Conservation (phyloP, 805 yeast species). For the Nakazawaea molendinolei region DNA sequence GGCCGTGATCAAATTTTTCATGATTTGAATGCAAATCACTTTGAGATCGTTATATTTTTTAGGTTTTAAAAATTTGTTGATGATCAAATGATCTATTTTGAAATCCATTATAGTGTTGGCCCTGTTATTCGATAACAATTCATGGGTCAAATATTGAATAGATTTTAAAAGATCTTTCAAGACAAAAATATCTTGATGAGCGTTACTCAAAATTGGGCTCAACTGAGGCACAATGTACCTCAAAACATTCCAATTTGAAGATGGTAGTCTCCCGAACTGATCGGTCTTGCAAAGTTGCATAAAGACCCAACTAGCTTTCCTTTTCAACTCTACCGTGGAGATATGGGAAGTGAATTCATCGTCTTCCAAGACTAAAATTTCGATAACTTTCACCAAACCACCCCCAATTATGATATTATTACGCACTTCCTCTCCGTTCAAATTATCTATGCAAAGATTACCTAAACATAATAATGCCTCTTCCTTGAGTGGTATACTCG, state of each 20-base stretch:
- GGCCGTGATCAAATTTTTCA: conserved; percentile 11
- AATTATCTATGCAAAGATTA: conserved; percentile 12
- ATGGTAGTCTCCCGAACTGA: conserved; percentile 11
- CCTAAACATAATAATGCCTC: conserved; percentile 11
- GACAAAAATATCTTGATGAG: conserved; percentile 5
- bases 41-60: conserved; percentile 5
- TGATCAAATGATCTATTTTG: conserved; percentile 8
- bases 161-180: conserved; percentile 8
- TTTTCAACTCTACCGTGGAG: conserved; percentile 4
- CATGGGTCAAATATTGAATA: conserved; percentile 10
- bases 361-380: conserved; percentile 11
- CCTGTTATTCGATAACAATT: conserved; percentile 10
- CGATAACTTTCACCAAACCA: conserved; percentile 12
- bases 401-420: conserved; percentile 12
- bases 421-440: conserved; percentile 12
- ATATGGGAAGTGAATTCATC: conserved; percentile 1
- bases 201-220: conserved; percentile 5
- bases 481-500: conserved; percentile 6
- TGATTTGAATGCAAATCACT: conserved; percentile 6
- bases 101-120: conserved; percentile 7
- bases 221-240: conserved; percentile 12
- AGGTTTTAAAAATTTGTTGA: conserved; percentile 6
- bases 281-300: conserved; percentile 13
- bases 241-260: conserved; percentile 13
- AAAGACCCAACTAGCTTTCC: conserved; percentile 13